Conservation (phyloP, 148 eudicot species). For the Chenopodium formosanum region DNA sequence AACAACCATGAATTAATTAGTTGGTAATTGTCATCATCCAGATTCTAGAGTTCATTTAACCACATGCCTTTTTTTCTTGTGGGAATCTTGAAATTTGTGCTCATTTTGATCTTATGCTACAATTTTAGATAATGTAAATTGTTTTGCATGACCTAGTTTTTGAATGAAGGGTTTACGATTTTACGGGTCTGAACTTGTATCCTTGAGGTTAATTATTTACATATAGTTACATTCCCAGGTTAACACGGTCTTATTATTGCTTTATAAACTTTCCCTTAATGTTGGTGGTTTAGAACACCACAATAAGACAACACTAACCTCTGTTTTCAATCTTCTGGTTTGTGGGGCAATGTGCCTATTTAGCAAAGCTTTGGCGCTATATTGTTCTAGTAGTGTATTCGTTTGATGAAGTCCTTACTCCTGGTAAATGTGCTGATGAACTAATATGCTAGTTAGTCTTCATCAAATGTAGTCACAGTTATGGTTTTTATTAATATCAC, state of each 20-base stretch:
- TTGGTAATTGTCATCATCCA: background rate
- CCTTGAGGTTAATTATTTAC: background rate
- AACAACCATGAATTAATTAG: background rate
- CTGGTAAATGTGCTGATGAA: background rate
- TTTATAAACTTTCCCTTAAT: background rate
- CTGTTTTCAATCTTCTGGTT: background rate
- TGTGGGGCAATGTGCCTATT: background rate
- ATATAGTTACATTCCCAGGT: background rate
- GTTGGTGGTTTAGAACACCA: background rate
- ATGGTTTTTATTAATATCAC: too few relatives aligned
- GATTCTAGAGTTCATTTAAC: too few relatives aligned
- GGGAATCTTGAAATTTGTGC: background rate
- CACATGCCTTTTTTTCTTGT: background rate
- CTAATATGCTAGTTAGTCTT: background rate
- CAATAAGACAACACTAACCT: background rate
- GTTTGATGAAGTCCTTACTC: background rate
- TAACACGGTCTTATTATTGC: background rate
- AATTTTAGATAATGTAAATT: too few relatives aligned
- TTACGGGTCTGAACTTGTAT: background rate
- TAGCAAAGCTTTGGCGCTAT: background rate
- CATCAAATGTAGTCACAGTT: too few relatives aligned
- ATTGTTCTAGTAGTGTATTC: background rate
- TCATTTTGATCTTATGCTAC: too few relatives aligned
- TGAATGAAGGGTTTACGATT: background rate
- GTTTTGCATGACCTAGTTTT: background rate